These are phyloP conservation scores for Auricularia sp. DNA, from an alignment of 768 basidiomycete genomes.

Conservation along the genomic window DNA sequence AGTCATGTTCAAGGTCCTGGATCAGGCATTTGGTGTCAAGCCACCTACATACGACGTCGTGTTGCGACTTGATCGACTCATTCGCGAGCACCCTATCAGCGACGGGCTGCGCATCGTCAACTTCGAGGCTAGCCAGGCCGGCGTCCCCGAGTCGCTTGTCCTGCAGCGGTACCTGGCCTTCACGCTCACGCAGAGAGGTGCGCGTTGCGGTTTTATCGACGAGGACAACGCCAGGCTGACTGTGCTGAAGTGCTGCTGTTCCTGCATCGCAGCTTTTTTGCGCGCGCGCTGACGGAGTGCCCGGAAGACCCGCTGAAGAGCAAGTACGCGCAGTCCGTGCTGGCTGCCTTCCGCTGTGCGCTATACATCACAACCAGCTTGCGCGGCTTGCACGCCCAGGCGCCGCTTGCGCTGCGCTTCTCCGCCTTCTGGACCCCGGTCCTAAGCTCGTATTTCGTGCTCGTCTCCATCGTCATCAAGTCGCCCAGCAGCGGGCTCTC, in stretches of 20 bases:
- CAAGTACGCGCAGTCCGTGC: constrained; percentile 56
- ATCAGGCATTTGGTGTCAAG: constrained; percentile 62
- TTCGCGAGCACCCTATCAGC: neutral
- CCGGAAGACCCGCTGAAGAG: constrained; percentile 57
- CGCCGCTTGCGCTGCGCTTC: constrained; percentile 42
- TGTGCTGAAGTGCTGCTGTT: constrained; percentile 46
- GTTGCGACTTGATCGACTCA: constrained; percentile 38
- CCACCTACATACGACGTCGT: constrained; percentile 58
- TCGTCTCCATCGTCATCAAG: neutral
- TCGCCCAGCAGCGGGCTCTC: neutral
- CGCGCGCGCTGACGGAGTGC: constrained; percentile 53
- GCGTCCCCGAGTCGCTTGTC: neutral
- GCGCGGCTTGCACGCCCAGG: neutral
- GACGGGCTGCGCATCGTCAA: neutral
- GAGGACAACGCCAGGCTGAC: too few species aligned
- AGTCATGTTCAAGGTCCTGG: constrained; percentile 58
- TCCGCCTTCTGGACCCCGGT: constrained; percentile 42
- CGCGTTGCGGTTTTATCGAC: neutral
- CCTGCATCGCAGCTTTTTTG: constrained; percentile 68
- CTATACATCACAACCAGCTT: neutral
- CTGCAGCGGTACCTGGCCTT: neutral
- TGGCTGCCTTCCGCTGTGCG: constrained; percentile 61
- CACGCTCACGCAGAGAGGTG: neutral
- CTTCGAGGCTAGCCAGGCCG: neutral
- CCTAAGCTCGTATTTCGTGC: constrained; percentile 44